A percentile compares a stretch with the other conserved stretches of the same genome.
phyloP scores from a whole-genome alignment of 352 stramenopile species.

The Globisporangium splendens region DNA sequence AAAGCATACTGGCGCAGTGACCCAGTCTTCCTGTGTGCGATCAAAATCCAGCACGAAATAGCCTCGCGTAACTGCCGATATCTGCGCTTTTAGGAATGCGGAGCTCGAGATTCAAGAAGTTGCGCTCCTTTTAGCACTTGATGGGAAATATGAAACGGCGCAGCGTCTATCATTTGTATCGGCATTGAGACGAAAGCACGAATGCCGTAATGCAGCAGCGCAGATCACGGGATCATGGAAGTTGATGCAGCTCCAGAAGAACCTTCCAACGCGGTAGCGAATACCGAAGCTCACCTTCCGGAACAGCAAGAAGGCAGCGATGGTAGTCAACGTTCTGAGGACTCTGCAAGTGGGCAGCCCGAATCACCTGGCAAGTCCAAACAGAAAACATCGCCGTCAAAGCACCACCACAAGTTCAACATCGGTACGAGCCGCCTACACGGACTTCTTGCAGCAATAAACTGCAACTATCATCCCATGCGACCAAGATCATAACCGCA shows the following conservation, averaged over 20 bases:
- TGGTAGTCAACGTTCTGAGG: background rate
- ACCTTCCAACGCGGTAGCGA: background rate
- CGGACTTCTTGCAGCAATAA: too few species aligned
- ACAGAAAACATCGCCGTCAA: conserved; percentile 13
- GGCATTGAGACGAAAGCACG: background rate
- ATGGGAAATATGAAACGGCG: background rate
- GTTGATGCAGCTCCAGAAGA: background rate
- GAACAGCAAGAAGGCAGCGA: background rate
- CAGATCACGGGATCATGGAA: background rate
- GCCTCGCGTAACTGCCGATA: background rate
- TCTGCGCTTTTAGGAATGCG: background rate
- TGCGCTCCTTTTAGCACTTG: background rate
- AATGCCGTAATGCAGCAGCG: background rate
- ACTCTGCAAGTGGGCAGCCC: background rate
- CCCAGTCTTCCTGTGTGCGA: background rate
- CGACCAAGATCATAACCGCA: too few species aligned
- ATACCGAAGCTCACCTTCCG: background rate
- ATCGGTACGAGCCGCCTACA: conserved; percentile 20
- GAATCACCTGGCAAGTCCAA: conserved; percentile 1
- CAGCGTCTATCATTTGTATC: background rate
- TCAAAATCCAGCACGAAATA: background rate
- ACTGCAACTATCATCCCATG: background rate
- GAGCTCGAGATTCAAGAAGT: background rate
- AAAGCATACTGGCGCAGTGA: background rate
- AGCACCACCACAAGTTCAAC: conserved; percentile 28